Evolutionary conservation across 2,329 filamentous ascomycete genomes (phyloP), one percentile per base, ranked within the genome.

Genomic region (Dothideomycetidae sp.): DNA sequence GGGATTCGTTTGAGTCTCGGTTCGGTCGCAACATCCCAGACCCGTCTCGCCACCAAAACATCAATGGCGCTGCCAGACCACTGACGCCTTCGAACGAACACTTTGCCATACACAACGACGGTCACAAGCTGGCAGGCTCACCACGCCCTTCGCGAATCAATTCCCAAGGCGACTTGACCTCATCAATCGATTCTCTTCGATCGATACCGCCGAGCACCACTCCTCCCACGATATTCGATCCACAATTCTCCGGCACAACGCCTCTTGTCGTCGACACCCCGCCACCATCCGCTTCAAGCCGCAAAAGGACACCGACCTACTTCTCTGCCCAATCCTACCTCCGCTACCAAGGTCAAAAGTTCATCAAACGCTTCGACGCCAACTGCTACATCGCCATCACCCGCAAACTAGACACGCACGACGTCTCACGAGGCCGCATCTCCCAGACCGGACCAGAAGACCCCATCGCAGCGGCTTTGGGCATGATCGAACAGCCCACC

Each of bases 371-470:
- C 7, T 98, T 96, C 57, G 90, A 98, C 59, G 83, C 85, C 51
- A 98, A 98, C 58, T 98, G 90, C 63, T 98, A 98, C 63, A 96
- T 98, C 49, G 86, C 90, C 48, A 94, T 98, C 59, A 96, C 90
- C 3, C 80, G 90, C 51, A 98, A 98, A 60, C 73, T 98, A 11
- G 90, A 98, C 56, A 96, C 90, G 0, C 90, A 98, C 58, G 90
- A 98, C 55, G 75, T 98, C 16, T 92, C 85, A 10, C 74, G 86
- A 29, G 73, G 78, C 53, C 78, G 88, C 4, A 55, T 43, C 26
- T 34, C 39, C 12, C 41, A 47, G 11, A 43, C 38, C 19, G 10
- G 23, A n/a, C 19, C 12, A 9, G 74, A n/a, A 49, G 62, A 29
- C 66, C 70, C 16, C 0, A 75, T 93, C 19, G 69, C 72, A 16